phyloP scores from a whole-genome alignment of 78 protist genomes.

The Dictyostelium citrinum region DNA sequence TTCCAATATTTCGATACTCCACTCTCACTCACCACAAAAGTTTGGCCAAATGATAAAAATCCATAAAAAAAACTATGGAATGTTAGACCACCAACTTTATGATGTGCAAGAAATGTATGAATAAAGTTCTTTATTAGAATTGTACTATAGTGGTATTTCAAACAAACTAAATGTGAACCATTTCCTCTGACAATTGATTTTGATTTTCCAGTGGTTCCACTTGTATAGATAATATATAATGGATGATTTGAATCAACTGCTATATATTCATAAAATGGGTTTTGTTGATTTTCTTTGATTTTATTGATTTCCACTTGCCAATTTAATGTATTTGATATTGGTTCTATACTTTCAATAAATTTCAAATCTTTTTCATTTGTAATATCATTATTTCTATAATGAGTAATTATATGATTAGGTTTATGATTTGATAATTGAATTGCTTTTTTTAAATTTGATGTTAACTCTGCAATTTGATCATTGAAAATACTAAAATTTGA shows the following conservation, averaged over 20 bases:
- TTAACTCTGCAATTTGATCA: background rate
- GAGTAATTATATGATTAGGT: background rate
- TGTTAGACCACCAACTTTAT: conserved; percentile 18
- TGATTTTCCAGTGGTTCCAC: conserved; percentile 13
- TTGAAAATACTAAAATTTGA: background rate
- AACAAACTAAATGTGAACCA: conserved; percentile 42
- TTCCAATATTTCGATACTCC: conserved; percentile 13
- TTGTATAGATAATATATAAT: background rate
- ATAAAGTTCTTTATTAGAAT: background rate
- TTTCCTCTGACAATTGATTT: conserved; percentile 36
- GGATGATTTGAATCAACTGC: background rate
- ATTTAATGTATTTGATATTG: background rate
- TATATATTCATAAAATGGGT: background rate
- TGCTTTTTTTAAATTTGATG: background rate
- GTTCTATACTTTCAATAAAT: background rate
- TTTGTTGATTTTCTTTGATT: background rate
- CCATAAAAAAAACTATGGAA: conserved; percentile 7
- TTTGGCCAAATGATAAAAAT: conserved; percentile 13
- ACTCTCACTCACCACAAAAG: conserved; percentile 48
- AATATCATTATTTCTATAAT: background rate
- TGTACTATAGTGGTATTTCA: background rate
- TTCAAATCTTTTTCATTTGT: background rate
- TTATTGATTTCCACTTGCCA: background rate
- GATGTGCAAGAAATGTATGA: too few species aligned
- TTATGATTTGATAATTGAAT: background rate